Percentiles rank a stretch among this genome's conserved stretches.
Evolutionary conservation across 2,329 filamentous ascomycete genomes (phyloP).

Genomic region (Colletotrichum trifolii): DNA sequence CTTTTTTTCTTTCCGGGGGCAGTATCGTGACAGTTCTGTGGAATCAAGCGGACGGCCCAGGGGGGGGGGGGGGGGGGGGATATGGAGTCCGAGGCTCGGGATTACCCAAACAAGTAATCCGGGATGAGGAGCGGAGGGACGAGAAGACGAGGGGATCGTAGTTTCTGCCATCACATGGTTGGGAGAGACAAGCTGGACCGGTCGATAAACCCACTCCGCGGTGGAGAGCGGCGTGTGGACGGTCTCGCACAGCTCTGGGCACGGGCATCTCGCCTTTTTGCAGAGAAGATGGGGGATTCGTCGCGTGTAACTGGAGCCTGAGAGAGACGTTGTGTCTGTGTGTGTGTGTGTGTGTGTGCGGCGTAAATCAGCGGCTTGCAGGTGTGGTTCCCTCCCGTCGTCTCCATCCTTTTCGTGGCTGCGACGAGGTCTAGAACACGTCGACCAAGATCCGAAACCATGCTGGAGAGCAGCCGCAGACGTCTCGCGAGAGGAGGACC

Average conservation of each 20-base stretch:
- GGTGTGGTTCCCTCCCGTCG: too few species aligned
- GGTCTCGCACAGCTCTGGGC: neutral
- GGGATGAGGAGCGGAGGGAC: constrained; percentile 6
- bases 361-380: too few species aligned
- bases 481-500: neutral
- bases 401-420: neutral
- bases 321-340: too few species aligned
- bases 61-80: too few species aligned
- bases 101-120: constrained; percentile 21
- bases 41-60: too few species aligned
- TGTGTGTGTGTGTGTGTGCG: too few species aligned
- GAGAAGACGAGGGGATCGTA: constrained; percentile 10
- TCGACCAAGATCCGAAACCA: neutral
- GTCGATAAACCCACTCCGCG: constrained; percentile 28
- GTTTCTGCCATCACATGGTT: constrained; percentile 25
- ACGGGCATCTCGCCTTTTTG: too few species aligned
- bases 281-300: too few species aligned
- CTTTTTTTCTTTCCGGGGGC: too few species aligned
- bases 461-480: neutral
- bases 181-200: constrained; percentile 33
- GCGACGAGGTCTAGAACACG: constrained; percentile 7
- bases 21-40: too few species aligned
- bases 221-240: constrained; percentile 4
- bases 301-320: too few species aligned
- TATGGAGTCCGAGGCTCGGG: constrained; percentile 21